Evolutionary conservation across 768 basidiomycete species (phyloP).

Genomic region (Lactarius evosmus): DNA sequence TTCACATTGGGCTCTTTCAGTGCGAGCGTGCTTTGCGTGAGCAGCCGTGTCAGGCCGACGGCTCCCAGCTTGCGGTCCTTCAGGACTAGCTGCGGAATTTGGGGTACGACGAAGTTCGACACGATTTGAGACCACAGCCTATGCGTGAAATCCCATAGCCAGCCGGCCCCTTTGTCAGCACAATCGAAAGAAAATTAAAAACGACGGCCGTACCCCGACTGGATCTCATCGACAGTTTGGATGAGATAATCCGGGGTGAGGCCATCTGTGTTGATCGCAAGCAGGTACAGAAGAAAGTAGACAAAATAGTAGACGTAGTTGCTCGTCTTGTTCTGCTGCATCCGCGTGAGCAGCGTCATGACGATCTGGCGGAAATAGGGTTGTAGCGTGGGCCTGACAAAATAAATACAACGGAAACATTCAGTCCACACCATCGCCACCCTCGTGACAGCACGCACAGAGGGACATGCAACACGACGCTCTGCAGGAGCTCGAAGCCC

Average conservation of each 20-base stretch:
- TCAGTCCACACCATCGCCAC: slow-evolving; percentile 12
- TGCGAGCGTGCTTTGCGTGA: slow-evolving; percentile 74
- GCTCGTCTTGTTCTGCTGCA: slow-evolving; percentile 88
- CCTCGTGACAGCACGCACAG: slow-evolving; percentile 51
- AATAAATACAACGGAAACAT: not conserved
- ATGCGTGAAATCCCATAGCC: not conserved
- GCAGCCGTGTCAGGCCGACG: slow-evolving; percentile 73
- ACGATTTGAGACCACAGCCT: slow-evolving; percentile 82
- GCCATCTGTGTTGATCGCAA: slow-evolving; percentile 71
- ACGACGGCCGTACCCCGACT: slow-evolving; percentile 60
- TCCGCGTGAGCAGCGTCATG: slow-evolving; percentile 75
- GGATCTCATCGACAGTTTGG: slow-evolving; percentile 75
- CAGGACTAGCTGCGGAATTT: slow-evolving; percentile 72
- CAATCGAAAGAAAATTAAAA: not conserved
- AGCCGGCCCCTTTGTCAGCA: not conserved
- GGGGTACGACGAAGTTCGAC: slow-evolving; percentile 71
- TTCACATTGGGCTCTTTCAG: slow-evolving; percentile 57
- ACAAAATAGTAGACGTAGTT: slow-evolving; percentile 82
- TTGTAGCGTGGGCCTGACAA: slow-evolving; percentile 56
- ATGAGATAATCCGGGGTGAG: slow-evolving; percentile 79
- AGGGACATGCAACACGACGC: slow-evolving; percentile 67
- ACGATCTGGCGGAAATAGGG: slow-evolving; percentile 73
- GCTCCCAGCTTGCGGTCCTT: slow-evolving; percentile 84
- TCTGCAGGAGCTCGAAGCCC: slow-evolving; percentile 87
- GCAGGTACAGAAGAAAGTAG: slow-evolving; percentile 69